phyloP scores from a whole-genome alignment of 2,329 filamentous ascomycete genomes.

The Stenocarpella maydis region DNA sequence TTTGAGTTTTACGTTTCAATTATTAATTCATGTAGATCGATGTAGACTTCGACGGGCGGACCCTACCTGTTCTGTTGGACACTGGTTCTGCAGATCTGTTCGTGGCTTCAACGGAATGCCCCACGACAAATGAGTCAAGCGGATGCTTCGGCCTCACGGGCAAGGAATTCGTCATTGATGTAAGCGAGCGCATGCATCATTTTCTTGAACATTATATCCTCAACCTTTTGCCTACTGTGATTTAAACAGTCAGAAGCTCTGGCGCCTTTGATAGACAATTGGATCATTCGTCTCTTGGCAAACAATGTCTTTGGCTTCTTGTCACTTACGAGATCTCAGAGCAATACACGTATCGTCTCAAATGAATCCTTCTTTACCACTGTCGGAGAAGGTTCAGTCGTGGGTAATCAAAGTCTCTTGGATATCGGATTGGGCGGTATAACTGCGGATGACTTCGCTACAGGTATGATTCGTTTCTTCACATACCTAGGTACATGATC shows the following conservation, averaged over 20 bases:
- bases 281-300: not conserved
- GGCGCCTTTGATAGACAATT: not conserved
- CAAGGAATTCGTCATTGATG: not conserved
- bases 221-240: too few species aligned
- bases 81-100: conserved; percentile 13
- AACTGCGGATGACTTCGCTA: not conserved
- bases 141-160: not conserved
- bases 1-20: not conserved
- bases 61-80: not conserved
- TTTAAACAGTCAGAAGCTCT: too few species aligned
- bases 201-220: not conserved
- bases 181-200: not conserved
- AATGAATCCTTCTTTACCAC: conserved; percentile 3
- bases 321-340: not conserved
- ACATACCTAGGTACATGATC: rapidly evolving
- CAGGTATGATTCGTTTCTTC: not conserved
- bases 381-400: not conserved
- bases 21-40: not conserved
- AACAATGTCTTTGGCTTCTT: not conserved
- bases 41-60: conserved; percentile 7
- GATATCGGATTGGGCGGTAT: not conserved
- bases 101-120: conserved; percentile 8
- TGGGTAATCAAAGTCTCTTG: conserved; percentile 10
- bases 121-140: not conserved
- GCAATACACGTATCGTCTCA: not conserved